Percentiles rank a stretch among this genome's conserved stretches.
phyloP scores from a whole-genome alignment of 2,329 filamentous ascomycete genomes.

The Daldinia eschscholtzii region DNA sequence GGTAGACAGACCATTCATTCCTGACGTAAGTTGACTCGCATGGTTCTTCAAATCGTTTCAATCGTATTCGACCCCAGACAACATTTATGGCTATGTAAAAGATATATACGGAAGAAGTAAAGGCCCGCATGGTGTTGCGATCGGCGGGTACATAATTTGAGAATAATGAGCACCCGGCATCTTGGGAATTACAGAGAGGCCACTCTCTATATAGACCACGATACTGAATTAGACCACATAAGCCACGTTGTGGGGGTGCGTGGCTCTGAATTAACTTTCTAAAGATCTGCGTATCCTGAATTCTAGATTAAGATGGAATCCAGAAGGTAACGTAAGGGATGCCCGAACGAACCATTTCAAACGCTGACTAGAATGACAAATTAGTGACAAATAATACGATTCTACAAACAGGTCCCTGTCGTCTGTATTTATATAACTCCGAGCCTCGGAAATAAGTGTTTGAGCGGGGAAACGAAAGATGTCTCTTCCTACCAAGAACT shows the following conservation, averaged over 20 bases:
- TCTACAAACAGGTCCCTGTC: background rate
- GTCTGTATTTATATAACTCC: constrained; percentile 4
- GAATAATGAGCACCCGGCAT: constrained; percentile 13
- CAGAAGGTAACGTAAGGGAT: constrained; percentile 31
- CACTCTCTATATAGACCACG: constrained; percentile 26
- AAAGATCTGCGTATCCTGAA: background rate
- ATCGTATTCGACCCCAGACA: constrained; percentile 12
- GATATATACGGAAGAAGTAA: constrained; percentile 12
- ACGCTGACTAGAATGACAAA: background rate
- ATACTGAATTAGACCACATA: constrained; percentile 6
- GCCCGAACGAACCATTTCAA: constrained; percentile 9
- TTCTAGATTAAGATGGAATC: constrained; percentile 2
- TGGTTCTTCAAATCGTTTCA: constrained; percentile 10
- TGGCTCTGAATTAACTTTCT: constrained; percentile 9
- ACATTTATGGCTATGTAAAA: constrained; percentile 11
- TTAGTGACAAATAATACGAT: constrained; percentile 7
- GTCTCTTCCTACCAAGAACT: background rate
- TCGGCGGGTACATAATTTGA: constrained; percentile 4
- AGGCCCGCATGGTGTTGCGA: constrained; percentile 17
- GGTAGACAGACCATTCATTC: constrained; percentile 24
- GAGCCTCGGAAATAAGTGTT: background rate
- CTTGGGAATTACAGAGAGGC: constrained; percentile 31
- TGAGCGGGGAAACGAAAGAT: constrained; percentile 4
- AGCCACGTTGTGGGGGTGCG: background rate
- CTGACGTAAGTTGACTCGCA: constrained; percentile 20